Evolutionary conservation across 129 eudicot species (phyloP).

Genomic region (Centrapalus pauciflorus): DNA sequence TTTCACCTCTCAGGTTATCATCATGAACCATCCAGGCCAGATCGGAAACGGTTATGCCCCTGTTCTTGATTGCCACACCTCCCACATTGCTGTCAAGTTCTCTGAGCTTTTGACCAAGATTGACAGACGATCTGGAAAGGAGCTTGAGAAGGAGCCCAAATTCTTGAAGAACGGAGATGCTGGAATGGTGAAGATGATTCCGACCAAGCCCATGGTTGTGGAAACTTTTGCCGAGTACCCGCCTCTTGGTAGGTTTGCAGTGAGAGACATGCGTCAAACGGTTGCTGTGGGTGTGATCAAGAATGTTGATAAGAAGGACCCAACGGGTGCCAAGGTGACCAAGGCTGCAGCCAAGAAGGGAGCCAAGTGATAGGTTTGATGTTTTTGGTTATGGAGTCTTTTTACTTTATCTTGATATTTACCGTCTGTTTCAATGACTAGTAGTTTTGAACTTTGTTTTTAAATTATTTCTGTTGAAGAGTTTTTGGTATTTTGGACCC

Average conservation of each 20-base stretch:
- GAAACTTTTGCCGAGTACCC: conserved; percentile 28
- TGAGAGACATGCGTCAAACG: conserved; percentile 54
- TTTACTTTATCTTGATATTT: too few relatives aligned
- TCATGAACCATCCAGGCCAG: conserved; percentile 56
- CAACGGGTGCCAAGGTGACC: conserved; percentile 45
- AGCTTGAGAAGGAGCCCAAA: conserved; percentile 52
- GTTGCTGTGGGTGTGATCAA: conserved; percentile 50
- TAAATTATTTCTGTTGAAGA: conserved; percentile 24
- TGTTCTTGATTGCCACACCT: conserved; percentile 47
- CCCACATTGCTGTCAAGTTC: conserved; percentile 47
- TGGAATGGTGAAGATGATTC: conserved; percentile 43
- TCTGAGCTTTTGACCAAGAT: conserved; percentile 39
- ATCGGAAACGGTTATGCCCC: conserved; percentile 50
- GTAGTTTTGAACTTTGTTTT: conserved; percentile 28
- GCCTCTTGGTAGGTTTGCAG: conserved; percentile 34
- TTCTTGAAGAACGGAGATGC: conserved; percentile 51
- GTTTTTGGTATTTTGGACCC: conserved; percentile 14
- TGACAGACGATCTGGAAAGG: conserved; percentile 51
- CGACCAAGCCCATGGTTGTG: conserved; percentile 44
- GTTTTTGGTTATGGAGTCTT: conserved; percentile 13
- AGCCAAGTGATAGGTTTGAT: conserved; percentile 28
- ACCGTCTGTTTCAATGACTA: conserved; percentile 7
- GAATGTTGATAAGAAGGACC: conserved; percentile 52
- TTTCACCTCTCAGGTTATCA: conserved; percentile 41
- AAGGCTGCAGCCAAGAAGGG: conserved; percentile 47